These are phyloP conservation scores for Flaveria bidentis DNA, from an alignment of 129 eudicot genomes.

Conservation along the genomic window DNA sequence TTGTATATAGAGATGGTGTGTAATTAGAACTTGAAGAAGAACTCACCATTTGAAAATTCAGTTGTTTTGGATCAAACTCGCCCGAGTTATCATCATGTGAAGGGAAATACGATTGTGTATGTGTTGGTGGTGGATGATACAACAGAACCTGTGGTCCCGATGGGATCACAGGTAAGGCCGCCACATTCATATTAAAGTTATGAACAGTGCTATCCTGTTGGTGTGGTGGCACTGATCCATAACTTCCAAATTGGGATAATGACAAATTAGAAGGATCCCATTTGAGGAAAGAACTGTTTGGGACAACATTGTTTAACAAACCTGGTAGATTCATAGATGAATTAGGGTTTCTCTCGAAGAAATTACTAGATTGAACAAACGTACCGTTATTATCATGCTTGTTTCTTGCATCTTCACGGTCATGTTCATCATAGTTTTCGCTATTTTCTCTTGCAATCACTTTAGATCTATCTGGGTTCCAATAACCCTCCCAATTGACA, in stretches of 20 bases:
- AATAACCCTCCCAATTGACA: constrained; percentile 45
- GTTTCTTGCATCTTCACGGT: constrained; percentile 41
- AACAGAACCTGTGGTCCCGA: constrained; percentile 45
- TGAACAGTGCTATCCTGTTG: constrained; percentile 35
- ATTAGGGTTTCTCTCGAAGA: constrained; percentile 44
- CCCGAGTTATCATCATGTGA: constrained; percentile 36
- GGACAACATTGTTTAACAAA: constrained; percentile 45
- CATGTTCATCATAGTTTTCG: constrained; percentile 19
- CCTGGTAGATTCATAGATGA: constrained; percentile 34
- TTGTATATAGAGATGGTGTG: constrained; percentile 40
- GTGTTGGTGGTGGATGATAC: constrained; percentile 37
- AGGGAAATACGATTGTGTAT: constrained; percentile 41
- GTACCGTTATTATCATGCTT: constrained; percentile 38
- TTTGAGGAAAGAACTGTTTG: constrained; percentile 47
- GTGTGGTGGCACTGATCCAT: constrained; percentile 33
- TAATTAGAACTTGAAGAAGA: constrained; percentile 45
- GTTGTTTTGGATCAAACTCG: constrained; percentile 41
- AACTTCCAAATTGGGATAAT: constrained; percentile 42
- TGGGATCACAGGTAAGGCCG: constrained; percentile 28
- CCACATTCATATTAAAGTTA: constrained; percentile 41
- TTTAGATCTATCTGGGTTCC: constrained; percentile 43
- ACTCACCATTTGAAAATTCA: constrained; percentile 48
- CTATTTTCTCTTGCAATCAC: constrained; percentile 24
- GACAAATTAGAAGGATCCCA: constrained; percentile 71
- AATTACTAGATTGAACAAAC: constrained; percentile 41